phyloP scores from a whole-genome alignment of 2,329 filamentous ascomycete species.

The Penicillium sp. region DNA sequence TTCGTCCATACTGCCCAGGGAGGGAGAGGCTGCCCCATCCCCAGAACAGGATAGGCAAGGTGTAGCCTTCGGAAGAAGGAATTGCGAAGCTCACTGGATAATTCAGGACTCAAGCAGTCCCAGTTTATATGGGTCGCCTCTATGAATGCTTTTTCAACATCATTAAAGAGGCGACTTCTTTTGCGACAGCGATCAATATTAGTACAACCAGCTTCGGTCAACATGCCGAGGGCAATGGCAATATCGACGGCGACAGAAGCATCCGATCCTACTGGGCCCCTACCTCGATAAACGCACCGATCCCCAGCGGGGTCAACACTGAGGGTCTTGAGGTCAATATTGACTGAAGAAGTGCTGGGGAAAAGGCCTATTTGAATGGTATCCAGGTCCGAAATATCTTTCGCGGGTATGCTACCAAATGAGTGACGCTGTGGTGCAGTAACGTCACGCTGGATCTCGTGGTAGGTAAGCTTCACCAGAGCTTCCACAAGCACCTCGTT shows the following conservation, averaged over 20 bases:
- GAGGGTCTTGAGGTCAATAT: constrained; percentile 13
- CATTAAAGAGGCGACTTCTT: constrained; percentile 20
- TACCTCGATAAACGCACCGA: constrained; percentile 29
- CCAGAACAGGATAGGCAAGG: constrained; percentile 5
- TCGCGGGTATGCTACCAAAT: constrained; percentile 17
- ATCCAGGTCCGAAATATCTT: constrained; percentile 17
- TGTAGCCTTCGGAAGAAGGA: constrained; percentile 21
- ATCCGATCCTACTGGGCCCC: constrained; percentile 33
- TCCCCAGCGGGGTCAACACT: constrained; percentile 26
- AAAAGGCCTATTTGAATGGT: constrained; percentile 21
- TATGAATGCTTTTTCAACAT: constrained; percentile 31
- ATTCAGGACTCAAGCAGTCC: constrained; percentile 26
- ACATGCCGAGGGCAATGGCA: constrained; percentile 38
- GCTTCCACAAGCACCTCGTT: constrained; percentile 26
- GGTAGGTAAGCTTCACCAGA: constrained; percentile 33
- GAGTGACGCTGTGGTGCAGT: constrained; percentile 20
- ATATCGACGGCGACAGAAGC: constrained; percentile 36
- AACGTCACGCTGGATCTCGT: constrained; percentile 35
- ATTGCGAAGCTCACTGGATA: constrained; percentile 22
- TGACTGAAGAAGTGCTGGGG: constrained; percentile 21
- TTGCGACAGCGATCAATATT: constrained; percentile 30
- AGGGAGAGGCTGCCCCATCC: constrained; percentile 14
- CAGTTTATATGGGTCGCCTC: constrained; percentile 34
- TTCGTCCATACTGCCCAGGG: constrained; percentile 29
- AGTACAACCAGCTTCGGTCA: constrained; percentile 44